Percentiles rank a stretch among this genome's conserved stretches.
phyloP scores from a whole-genome alignment of 306 rosid genomes.

The Lathyrus oleraceus region DNA sequence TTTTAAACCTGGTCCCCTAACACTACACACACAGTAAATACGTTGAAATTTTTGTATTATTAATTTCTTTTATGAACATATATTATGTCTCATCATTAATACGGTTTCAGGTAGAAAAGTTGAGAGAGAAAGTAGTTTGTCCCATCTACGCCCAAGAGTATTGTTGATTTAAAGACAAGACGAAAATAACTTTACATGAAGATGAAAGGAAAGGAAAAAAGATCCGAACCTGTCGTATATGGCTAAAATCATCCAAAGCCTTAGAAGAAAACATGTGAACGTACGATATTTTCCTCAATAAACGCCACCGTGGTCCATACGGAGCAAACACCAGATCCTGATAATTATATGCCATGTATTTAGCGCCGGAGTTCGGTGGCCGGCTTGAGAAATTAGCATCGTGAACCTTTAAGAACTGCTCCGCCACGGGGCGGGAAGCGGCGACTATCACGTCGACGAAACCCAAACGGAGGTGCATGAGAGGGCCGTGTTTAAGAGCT shows the following conservation, averaged over 20 bases:
- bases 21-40: no score
- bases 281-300: neutral
- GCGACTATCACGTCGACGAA: neutral
- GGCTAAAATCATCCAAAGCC: conserved; percentile 4
- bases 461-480: conserved; percentile 8
- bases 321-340: conserved; percentile 16
- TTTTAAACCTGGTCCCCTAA: no score
- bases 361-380: conserved; percentile 6
- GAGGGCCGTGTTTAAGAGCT: conserved; percentile 2
- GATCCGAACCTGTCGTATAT: neutral
- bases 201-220: neutral
- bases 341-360: neutral
- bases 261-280: conserved; percentile 3
- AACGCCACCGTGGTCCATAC: conserved; percentile 3
- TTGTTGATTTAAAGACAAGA: neutral
- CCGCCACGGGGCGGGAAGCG: neutral
- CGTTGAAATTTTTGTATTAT: no score
- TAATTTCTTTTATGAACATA: no score
- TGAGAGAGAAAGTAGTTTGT: no score
- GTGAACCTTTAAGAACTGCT: conserved; percentile 2
- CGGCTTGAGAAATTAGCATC: conserved; percentile 9
- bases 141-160: no score
- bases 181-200: neutral
- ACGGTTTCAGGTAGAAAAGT: no score
- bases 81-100: no score